Percentiles rank a stretch among this genome's conserved stretches.
Conservation (phyloP, 768 basidiomycete genomes). For the Lentinus tigrinus region DNA sequence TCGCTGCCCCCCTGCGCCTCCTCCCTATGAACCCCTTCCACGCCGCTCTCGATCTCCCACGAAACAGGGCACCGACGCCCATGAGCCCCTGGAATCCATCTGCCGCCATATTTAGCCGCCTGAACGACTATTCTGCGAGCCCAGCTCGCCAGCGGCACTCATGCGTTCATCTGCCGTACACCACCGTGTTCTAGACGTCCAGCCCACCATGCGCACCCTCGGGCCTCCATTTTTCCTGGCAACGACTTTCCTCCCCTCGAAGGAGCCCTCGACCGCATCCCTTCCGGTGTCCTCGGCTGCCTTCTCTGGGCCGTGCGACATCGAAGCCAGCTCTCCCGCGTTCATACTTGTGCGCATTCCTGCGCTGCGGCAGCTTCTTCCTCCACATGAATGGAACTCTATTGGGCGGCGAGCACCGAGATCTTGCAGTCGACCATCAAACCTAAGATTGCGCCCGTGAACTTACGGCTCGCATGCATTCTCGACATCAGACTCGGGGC, state of each 20-base stretch:
- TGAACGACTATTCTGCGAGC: not conserved
- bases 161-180: not conserved
- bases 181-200: not conserved
- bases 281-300: not conserved
- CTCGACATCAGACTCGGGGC: not conserved
- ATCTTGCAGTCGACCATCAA: not conserved
- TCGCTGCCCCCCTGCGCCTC: not conserved
- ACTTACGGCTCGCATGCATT: not conserved
- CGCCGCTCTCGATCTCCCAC: not conserved
- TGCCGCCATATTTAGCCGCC: not conserved
- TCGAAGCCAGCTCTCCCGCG: conserved; percentile 4
- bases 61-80: not conserved
- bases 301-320: not conserved
- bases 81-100: not conserved
- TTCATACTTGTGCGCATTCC: conserved; percentile 3
- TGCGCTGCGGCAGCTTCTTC: conserved; percentile 3
- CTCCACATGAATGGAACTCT: conserved; percentile 8
- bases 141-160: not conserved
- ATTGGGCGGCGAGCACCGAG: conserved; percentile 3
- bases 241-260: not conserved
- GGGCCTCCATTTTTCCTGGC: not conserved
- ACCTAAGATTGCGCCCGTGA: not conserved
- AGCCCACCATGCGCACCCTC: not conserved
- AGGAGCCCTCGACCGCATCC: not conserved
- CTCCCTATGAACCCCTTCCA: not conserved